Conservation (phyloP, 1,284 basidiomycete genomes). For the Albatrellus sp. region DNA sequence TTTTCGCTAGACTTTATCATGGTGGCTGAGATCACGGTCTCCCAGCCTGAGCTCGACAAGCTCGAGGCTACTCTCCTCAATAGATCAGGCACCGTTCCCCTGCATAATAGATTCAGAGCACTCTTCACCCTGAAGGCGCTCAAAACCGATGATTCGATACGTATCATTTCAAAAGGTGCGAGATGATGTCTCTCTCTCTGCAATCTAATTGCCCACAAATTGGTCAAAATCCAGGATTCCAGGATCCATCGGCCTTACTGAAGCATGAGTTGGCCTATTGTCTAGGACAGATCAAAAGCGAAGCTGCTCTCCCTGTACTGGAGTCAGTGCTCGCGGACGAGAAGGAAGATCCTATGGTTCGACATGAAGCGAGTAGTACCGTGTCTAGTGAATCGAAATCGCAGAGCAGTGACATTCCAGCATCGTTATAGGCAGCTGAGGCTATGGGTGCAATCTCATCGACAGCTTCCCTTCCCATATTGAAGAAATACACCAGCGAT, state of each 20-base stretch:
- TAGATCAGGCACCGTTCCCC: constrained; percentile 53
- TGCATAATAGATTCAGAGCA: constrained; percentile 87
- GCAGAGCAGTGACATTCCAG: too few species aligned
- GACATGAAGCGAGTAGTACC: constrained; percentile 69
- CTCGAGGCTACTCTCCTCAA: constrained; percentile 73
- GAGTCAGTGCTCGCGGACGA: constrained; percentile 63
- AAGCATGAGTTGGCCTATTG: constrained; percentile 99
- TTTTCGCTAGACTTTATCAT: constrained; percentile 10
- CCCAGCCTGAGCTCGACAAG: constrained; percentile 31
- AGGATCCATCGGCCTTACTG: constrained; percentile 80
- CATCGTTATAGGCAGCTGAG: constrained; percentile 73
- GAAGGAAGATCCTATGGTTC: constrained; percentile 89
- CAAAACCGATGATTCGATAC: constrained; percentile 68
- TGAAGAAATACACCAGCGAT: constrained; percentile 68
- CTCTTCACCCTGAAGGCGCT: constrained; percentile 91
- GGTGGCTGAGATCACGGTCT: constrained; percentile 20
- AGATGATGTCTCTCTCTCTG: constrained; percentile 1
- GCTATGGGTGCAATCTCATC: constrained; percentile 93
- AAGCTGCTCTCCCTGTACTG: constrained; percentile 69
- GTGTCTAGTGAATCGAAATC: too few species aligned
- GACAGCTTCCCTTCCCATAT: constrained; percentile 51
- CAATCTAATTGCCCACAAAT: not conserved
- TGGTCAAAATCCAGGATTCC: constrained; percentile 47
- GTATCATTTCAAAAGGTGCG: constrained; percentile 77
- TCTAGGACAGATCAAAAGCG: constrained; percentile 80